Conservation (phyloP, 1,284 basidiomycete genomes). For the Ceratobasidium sp. region DNA sequence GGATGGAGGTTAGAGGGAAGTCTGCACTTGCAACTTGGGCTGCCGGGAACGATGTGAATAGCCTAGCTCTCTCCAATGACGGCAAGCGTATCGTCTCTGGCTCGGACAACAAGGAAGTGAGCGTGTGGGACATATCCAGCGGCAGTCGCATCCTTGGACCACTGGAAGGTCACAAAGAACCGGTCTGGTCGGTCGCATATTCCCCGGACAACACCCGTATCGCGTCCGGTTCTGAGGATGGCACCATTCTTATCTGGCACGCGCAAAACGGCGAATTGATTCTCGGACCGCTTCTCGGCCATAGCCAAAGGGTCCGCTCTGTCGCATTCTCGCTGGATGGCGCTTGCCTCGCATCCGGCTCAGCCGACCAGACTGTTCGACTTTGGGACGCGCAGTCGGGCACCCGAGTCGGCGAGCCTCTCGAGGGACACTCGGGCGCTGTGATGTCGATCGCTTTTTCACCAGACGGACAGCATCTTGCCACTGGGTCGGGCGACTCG, state of each 20-base stretch:
- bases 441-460: conserved; percentile 21
- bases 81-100: conserved; percentile 33
- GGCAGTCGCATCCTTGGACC: not conserved
- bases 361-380: not conserved
- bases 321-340: conserved; percentile 31
- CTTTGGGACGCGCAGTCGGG: not conserved
- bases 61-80: conserved; percentile 30
- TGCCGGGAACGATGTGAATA: not conserved
- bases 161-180: not conserved
- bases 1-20: not conserved
- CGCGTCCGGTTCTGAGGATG: not conserved
- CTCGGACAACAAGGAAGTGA: conserved; percentile 18
- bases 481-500: not conserved
- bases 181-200: not conserved
- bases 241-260: conserved; percentile 1
- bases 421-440: not conserved
- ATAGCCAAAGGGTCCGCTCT: not conserved
- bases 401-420: not conserved
- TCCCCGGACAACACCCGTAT: not conserved
- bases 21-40: not conserved
- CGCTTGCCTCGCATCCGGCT: conserved; percentile 1
- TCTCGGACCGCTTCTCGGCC: not conserved
- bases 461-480: no score
- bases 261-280: not conserved
- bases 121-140: no score